Evolutionary conservation across 768 basidiomycete species (phyloP), one percentile per base, ranked within the genome.

Genomic region (Suillus americanus): DNA sequence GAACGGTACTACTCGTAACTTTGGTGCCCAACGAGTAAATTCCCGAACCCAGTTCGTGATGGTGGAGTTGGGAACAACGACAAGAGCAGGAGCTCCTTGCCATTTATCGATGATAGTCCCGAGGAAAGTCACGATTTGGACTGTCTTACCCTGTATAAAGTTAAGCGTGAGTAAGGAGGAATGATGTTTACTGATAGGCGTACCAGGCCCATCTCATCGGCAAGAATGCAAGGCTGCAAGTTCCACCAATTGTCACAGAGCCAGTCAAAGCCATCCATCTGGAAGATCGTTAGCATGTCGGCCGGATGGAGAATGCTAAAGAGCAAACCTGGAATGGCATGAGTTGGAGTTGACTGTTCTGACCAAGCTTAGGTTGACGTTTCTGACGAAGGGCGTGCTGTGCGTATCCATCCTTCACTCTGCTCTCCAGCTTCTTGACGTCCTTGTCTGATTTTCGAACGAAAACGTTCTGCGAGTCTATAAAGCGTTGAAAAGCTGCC

Each of bases 181-280:
- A 46, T 23, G 28, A 40, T 33, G 43, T 4, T 12, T 40, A 64
- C 28, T 55, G 45, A 48, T 28, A 33, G 10, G 72, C 81, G 60
- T 74, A 93, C 94, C 73, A 95, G 78, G 64, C 95, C 95, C 97
- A 99, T 99, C 76, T 99, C 97, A 73, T 99, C 97, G 3, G 97
- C 97, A 25, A 99, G 84, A 67, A 96, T 96, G 66, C 90, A 94
- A 50, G 87, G 86, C 66, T 94, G 94, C 50, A 81, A 83, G 67
- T 85, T 88, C 89, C 90, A 94, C 95, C 95, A 96, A 66, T 95
- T 94, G 68, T 89, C 86, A 68, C 85, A 89, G 54, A 94, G 80
- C 93, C 91, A 94, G 62, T 92, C 92, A 61, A 93, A 88, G 40
- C 91, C 92, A 35, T 91, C 89, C 9, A 90, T 83, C 89, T 91